Conservation (phyloP, 352 stramenopile species). For the Phytophthora foliorum region DNA sequence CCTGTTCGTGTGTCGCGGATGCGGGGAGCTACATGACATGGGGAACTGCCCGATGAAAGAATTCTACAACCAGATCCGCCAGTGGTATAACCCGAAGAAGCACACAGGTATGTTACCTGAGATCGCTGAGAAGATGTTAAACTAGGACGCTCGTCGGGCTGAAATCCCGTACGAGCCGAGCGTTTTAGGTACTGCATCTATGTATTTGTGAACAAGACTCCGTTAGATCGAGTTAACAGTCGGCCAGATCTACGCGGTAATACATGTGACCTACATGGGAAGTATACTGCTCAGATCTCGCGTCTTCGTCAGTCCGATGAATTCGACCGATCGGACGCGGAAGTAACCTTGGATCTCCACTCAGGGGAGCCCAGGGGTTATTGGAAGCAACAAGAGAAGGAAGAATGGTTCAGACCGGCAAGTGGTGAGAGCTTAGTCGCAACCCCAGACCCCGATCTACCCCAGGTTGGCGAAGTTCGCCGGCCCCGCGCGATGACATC, state of each 20-base stretch:
- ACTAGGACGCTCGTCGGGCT: too few relatives aligned
- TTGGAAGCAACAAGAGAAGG: constrained; percentile 21
- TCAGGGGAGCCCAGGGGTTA: constrained; percentile 19
- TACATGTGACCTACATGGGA: neutral
- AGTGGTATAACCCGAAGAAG: constrained; percentile 18
- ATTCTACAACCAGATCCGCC: constrained; percentile 22
- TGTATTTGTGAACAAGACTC: constrained; percentile 10
- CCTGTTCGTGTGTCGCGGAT: too few relatives aligned
- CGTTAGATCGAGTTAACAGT: neutral
- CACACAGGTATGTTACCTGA: constrained; percentile 17
- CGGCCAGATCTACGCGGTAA: neutral
- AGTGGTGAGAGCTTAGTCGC: neutral
- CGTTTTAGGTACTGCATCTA: constrained; percentile 16
- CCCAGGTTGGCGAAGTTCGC: neutral
- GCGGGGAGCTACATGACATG: too few relatives aligned
- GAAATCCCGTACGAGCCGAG: too few relatives aligned
- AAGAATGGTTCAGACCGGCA: neutral
- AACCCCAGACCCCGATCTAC: neutral
- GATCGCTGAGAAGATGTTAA: too few relatives aligned
- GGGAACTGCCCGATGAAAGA: constrained; percentile 18
- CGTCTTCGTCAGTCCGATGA: neutral
- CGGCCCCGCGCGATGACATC: neutral
- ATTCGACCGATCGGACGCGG: neutral
- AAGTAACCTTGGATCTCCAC: neutral
- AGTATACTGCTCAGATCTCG: neutral